phyloP scores from a whole-genome alignment of 176 grass and related monocot species.

The Carex littledalei region DNA sequence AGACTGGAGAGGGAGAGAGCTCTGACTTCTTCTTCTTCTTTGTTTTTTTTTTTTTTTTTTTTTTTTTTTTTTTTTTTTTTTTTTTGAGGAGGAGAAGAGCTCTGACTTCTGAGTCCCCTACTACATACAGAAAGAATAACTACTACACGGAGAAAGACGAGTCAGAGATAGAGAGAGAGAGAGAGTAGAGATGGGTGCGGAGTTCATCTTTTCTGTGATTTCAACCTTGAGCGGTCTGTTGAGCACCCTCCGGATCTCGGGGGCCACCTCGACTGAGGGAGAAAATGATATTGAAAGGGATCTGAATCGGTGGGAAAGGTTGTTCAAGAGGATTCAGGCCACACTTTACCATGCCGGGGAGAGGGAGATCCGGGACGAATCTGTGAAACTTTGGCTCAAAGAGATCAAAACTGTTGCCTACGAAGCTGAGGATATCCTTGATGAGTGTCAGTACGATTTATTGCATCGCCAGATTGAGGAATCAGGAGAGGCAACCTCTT shows the following conservation, averaged over 20 bases:
- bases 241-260: neutral
- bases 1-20: too few relatives aligned
- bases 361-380: neutral
- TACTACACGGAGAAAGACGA: too few relatives aligned
- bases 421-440: conserved; percentile 35
- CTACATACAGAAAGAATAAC: too few relatives aligned
- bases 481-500: neutral
- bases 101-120: too few relatives aligned
- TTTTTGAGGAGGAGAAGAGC: too few relatives aligned
- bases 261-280: neutral
- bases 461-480: neutral
- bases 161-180: neutral
- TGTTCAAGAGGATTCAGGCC: neutral
- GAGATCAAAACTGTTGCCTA: conserved; percentile 8
- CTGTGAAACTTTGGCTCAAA: neutral
- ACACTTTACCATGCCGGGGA: neutral
- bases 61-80: too few relatives aligned
- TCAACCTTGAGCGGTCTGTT: conserved; percentile 3
- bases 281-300: neutral
- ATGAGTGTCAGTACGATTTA: conserved; percentile 20
- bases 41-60: too few relatives aligned
- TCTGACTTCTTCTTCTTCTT: too few relatives aligned
- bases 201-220: conserved; percentile 4
- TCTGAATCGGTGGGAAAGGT: neutral
- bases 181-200: neutral